Percentiles rank a stretch among this genome's conserved stretches.
phyloP scores from a whole-genome alignment of 2,329 filamentous ascomycete species.

The Mycocentrospora acerina region DNA sequence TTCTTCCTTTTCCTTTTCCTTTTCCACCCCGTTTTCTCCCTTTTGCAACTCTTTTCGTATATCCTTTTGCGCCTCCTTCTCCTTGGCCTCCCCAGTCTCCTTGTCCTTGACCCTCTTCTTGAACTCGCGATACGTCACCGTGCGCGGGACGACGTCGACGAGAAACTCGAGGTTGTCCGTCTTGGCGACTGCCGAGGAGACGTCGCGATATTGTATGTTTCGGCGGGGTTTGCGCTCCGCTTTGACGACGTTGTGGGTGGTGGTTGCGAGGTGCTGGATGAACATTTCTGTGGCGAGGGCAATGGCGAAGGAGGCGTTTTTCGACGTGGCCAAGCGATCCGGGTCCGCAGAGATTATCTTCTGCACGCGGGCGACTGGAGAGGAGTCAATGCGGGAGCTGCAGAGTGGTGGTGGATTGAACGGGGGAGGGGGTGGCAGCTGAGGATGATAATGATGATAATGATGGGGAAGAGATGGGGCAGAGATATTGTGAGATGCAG shows the following conservation, averaged over 20 bases:
- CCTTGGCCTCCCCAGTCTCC: slow-evolving; percentile 12
- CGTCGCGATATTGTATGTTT: slow-evolving; percentile 94
- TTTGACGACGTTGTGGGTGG: slow-evolving; percentile 85
- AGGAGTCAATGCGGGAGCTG: neutral
- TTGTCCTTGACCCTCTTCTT: slow-evolving; percentile 56
- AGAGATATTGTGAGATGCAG: no score
- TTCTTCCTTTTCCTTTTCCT: slow-evolving; percentile 9
- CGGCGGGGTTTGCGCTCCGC: slow-evolving; percentile 87
- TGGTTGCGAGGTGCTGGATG: slow-evolving; percentile 84
- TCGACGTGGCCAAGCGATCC: slow-evolving; percentile 80
- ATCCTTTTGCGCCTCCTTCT: slow-evolving; percentile 38
- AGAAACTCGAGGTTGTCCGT: slow-evolving; percentile 96
- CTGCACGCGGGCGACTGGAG: slow-evolving; percentile 85
- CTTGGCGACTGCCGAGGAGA: slow-evolving; percentile 82
- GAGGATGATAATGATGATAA: no score
- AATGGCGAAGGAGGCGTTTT: slow-evolving; percentile 91
- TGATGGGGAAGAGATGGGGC: neutral
- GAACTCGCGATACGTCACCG: slow-evolving; percentile 75
- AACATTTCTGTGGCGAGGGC: slow-evolving; percentile 95
- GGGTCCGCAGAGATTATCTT: slow-evolving; percentile 86
- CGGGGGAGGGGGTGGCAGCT: neutral
- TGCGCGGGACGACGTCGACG: slow-evolving; percentile 85
- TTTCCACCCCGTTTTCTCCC: neutral
- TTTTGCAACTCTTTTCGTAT: slow-evolving; percentile 3
- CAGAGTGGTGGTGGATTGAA: neutral